Evolutionary conservation across 306 rosid species (phyloP), one percentile per base, ranked within the genome.

Genomic region (Citrullus colocynthis): DNA sequence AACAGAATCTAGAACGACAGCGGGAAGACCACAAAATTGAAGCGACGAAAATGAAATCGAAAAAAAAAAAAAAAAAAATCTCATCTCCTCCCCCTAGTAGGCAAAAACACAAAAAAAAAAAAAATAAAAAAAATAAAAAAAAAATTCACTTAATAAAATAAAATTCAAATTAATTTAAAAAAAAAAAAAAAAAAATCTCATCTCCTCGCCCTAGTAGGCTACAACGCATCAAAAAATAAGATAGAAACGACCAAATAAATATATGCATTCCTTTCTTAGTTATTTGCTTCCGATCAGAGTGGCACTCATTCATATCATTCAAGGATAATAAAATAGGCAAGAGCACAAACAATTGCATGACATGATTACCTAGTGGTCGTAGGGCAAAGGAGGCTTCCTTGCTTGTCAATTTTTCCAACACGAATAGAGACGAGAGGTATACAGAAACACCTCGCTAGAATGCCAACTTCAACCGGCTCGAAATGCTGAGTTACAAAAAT

Each of bases 381-480:
- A 56, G 99, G 99, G 62, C 86, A 89, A 52, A 92, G 70, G 8
- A 88, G 88, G 62, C 76, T 80, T 81, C 93, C 97, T 78, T 87
- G 93, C 93, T 85, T 87, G 83, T 78, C 83, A 69, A 96, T 86
- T 86, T 84, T 89, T 39, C 99, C 99, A 48, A 91, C 98, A 17
- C 99, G 98, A 14, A 96, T 79, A 2, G 99, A 91, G 69, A 96
- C 99, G 66, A 96, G 98, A 12, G 99, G 99, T 73, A 92, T 87
- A 76, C 97, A 96, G 80, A 96, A 96, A 89, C 99, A 96, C 85
- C 99, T 93, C 6, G 98, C 99, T 41, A 96, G 81, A 90, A 96
- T 89, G 16, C 96, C 98, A 79, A 96, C 98, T 81, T 96, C 99
- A 0, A 86, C 97, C 9, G 93, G 98, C 88, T 92, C 98, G 36